phyloP scores from a whole-genome alignment of 176 grass and related monocot genomes.

The Neostapfia colusana region DNA sequence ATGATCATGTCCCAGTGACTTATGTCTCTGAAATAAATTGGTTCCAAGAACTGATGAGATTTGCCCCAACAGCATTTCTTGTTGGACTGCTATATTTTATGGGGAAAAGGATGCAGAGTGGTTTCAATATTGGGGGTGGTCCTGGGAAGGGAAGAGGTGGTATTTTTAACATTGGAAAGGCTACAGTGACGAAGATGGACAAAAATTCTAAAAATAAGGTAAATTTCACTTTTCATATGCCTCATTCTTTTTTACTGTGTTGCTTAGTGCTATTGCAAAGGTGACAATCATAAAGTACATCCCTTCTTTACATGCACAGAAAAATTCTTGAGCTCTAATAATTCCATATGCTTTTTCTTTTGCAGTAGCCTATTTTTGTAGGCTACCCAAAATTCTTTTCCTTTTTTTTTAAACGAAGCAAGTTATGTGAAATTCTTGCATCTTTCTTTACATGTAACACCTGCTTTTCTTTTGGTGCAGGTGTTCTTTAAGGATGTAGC shows the following conservation, averaged over 20 bases:
- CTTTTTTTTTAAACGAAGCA: neutral
- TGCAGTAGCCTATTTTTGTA: neutral
- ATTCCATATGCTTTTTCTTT: neutral
- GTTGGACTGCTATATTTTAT: conserved; percentile 85
- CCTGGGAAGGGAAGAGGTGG: conserved; percentile 72
- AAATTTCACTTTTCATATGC: neutral
- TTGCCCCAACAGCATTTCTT: conserved; percentile 81
- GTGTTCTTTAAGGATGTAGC: conserved; percentile 93
- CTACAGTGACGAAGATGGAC: conserved; percentile 88
- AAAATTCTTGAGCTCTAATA: conserved; percentile 11
- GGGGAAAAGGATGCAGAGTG: conserved; percentile 90
- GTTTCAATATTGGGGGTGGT: conserved; percentile 87
- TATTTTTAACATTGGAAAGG: conserved; percentile 98
- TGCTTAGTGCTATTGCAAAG: neutral
- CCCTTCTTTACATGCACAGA: neutral
- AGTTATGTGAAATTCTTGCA: neutral
- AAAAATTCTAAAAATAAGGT: conserved; percentile 99
- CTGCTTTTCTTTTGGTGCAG: conserved; percentile 45
- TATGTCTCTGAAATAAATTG: conserved; percentile 86
- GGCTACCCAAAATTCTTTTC: neutral
- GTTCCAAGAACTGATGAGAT: conserved; percentile 82
- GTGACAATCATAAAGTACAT: neutral
- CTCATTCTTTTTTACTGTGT: neutral
- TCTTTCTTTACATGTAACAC: conserved; percentile 2
- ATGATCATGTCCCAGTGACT: conserved; percentile 92